Evolutionary conservation across 2,329 filamentous ascomycete species (phyloP).

Genomic region (Fusarium sp.): DNA sequence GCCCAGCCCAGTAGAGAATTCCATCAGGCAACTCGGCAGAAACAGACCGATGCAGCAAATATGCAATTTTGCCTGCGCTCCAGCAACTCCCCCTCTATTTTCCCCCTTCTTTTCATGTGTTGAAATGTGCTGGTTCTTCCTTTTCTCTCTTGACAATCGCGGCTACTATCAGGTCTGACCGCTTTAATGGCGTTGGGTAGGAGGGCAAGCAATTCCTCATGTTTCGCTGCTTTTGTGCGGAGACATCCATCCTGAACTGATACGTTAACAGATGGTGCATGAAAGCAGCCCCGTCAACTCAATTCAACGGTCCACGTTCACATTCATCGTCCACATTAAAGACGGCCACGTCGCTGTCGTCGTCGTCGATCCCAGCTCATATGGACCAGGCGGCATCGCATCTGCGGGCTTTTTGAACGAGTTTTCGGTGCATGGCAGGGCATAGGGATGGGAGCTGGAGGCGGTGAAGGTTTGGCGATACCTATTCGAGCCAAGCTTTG

Average conservation of each 20-base stretch:
- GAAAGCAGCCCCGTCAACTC: constrained; percentile 11
- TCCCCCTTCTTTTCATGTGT: background rate
- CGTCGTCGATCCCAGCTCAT: constrained; percentile 31
- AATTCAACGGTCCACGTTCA: background rate
- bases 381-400: constrained; percentile 36
- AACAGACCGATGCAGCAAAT: background rate
- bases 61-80: background rate
- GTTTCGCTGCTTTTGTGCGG: constrained; percentile 23
- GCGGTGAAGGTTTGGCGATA: constrained; percentile 48
- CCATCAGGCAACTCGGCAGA: background rate
- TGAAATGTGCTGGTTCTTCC: background rate
- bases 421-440: constrained; percentile 27
- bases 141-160: constrained; percentile 35
- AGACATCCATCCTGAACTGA: constrained; percentile 19
- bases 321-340: constrained; percentile 7
- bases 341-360: constrained; percentile 34
- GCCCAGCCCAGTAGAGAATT: constrained; percentile 1
- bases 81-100: background rate
- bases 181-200: constrained; percentile 31
- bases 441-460: constrained; percentile 26
- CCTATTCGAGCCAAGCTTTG: constrained; percentile 42
- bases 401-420: constrained; percentile 44
- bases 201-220: constrained; percentile 23
- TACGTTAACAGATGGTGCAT: constrained; percentile 21
- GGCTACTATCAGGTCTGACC: constrained; percentile 47